Conservation (phyloP, 352 stramenopile species). For the Phytopythium helicoides region DNA sequence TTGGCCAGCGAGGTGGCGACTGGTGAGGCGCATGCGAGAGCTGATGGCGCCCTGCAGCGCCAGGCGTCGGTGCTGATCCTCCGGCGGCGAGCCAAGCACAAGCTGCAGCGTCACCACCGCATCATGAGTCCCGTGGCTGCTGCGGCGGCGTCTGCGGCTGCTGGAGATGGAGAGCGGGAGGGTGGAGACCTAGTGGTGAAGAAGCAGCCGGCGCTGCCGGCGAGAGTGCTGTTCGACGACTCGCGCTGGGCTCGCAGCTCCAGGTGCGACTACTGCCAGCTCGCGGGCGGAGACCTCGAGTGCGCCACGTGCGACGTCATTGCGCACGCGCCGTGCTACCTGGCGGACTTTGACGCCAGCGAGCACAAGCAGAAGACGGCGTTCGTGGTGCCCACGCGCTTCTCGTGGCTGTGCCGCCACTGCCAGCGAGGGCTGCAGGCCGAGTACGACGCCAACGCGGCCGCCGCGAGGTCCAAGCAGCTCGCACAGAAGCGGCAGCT, state of each 20-base stretch:
- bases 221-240: conserved; percentile 49
- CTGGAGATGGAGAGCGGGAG: too few relatives aligned
- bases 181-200: too few relatives aligned
- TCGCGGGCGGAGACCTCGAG: conserved; percentile 55
- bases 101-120: neutral
- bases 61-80: conserved; percentile 18
- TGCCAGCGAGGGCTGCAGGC: conserved; percentile 43
- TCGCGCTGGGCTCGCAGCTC: conserved; percentile 30
- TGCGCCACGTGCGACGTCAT: conserved; percentile 68
- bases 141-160: neutral
- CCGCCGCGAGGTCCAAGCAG: conserved; percentile 29
- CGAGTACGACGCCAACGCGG: conserved; percentile 59
- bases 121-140: neutral
- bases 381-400: conserved; percentile 53
- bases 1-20: neutral
- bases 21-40: too few relatives aligned
- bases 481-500: conserved; percentile 45
- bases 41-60: conserved; percentile 5
- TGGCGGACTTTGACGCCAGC: conserved; percentile 32
- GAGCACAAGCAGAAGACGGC: conserved; percentile 42
- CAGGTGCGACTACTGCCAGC: conserved; percentile 66
- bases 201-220: conserved; percentile 24
- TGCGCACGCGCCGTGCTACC: conserved; percentile 54
- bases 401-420: conserved; percentile 57
- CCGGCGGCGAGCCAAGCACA: conserved; percentile 2